A percentile compares a stretch with the other conserved stretches of the same genome.
phyloP scores from a whole-genome alignment of 768 basidiomycete genomes.

The Mycena vulgaris region DNA sequence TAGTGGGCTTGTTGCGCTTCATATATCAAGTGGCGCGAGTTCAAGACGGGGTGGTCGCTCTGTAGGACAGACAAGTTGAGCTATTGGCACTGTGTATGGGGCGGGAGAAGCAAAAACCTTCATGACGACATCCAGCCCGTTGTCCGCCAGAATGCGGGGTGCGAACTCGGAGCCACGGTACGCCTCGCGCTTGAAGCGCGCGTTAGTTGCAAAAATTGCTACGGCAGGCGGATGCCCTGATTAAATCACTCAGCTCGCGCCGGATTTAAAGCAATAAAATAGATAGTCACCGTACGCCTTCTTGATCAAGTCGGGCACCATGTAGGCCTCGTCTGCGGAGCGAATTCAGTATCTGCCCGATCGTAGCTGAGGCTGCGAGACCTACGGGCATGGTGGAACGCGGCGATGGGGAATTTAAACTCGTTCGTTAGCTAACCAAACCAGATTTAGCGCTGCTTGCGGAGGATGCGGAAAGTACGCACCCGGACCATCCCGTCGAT shows the following conservation, averaged over 20 bases:
- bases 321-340: slow-evolving; percentile 75
- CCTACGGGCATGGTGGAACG: slow-evolving; percentile 77
- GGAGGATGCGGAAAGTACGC: slow-evolving; percentile 36
- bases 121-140: slow-evolving; percentile 81
- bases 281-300: slow-evolving; percentile 68
- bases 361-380: neutral
- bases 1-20: slow-evolving; percentile 82
- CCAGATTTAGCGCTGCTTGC: neutral
- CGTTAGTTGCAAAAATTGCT: slow-evolving; percentile 82
- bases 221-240: slow-evolving; percentile 72
- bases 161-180: slow-evolving; percentile 88
- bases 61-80: slow-evolving; percentile 36
- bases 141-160: slow-evolving; percentile 79
- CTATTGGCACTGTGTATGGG: no score
- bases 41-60: slow-evolving; percentile 72
- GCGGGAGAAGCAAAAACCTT: slow-evolving; percentile 77
- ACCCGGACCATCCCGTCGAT: slow-evolving; percentile 77
- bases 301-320: slow-evolving; percentile 83
- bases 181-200: slow-evolving; percentile 64
- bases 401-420: slow-evolving; percentile 83
- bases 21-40: slow-evolving; percentile 76
- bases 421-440: slow-evolving; percentile 79
- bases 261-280: neutral
- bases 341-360: neutral
- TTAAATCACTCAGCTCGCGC: slow-evolving; percentile 3